Conservation (phyloP, 1,284 basidiomycete genomes). For the Tilletia caries region DNA sequence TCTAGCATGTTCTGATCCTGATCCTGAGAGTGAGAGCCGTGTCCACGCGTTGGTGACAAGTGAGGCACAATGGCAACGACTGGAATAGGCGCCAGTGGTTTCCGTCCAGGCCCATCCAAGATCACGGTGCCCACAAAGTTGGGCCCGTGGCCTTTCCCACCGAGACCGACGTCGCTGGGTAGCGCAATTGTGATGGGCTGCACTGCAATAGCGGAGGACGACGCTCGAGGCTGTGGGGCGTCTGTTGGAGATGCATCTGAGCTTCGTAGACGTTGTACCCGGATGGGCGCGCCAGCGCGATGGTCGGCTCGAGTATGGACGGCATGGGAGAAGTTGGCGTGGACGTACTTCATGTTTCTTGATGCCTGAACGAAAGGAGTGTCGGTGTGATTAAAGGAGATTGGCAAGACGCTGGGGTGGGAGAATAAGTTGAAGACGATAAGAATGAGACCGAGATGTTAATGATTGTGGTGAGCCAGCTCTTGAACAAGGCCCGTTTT, state of each 20-base stretch:
- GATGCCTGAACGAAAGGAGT: too few species aligned
- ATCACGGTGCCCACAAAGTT: constrained; percentile 1
- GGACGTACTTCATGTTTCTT: too few species aligned
- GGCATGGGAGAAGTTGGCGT: too few species aligned
- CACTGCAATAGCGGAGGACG: background rate
- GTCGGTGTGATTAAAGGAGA: too few species aligned
- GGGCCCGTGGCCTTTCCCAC: background rate
- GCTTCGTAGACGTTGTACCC: background rate
- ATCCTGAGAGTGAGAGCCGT: background rate
- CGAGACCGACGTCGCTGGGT: background rate
- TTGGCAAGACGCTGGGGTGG: too few species aligned
- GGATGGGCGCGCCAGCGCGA: background rate
- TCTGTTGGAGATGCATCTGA: background rate
- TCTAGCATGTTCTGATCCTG: background rate
- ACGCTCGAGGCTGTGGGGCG: background rate
- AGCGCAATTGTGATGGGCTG: background rate
- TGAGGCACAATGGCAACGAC: background rate
- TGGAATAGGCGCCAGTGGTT: background rate
- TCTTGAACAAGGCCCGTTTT: too few species aligned
- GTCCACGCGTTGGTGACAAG: background rate
- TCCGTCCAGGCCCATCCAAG: constrained; percentile 2
- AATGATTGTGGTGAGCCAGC: too few species aligned
- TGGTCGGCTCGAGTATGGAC: background rate
- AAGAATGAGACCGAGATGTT: too few species aligned
- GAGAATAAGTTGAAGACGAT: too few species aligned